These are phyloP conservation scores for Seiridium unicorne DNA, from an alignment of 2,329 filamentous ascomycete genomes.

Conservation along the genomic window DNA sequence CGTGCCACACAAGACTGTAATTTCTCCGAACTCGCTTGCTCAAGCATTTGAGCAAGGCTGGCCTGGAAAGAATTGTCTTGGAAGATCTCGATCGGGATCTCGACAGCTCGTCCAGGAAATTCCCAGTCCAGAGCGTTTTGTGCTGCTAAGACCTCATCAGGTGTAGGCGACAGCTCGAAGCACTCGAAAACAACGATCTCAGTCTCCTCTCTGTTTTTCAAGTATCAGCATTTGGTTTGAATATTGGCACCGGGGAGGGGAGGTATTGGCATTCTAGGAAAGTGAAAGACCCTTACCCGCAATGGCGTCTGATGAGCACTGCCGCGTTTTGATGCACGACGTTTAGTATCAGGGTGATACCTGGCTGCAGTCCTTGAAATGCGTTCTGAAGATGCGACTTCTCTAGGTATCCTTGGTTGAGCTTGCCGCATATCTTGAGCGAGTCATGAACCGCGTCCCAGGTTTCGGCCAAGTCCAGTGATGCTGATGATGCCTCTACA, in stretches of 20 bases:
- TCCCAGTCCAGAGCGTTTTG: conserved; percentile 48
- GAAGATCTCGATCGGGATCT: conserved; percentile 36
- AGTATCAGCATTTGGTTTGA: too few relatives aligned
- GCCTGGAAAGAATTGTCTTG: conserved; percentile 41
- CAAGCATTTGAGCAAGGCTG: conserved; percentile 49
- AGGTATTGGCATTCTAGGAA: too few relatives aligned
- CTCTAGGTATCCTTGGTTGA: conserved; percentile 20
- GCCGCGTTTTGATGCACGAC: conserved; percentile 24
- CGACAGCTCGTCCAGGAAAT: conserved; percentile 52
- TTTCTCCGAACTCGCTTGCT: conserved; percentile 52
- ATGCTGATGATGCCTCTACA: neutral
- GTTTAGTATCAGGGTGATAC: conserved; percentile 19
- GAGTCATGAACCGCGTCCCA: neutral
- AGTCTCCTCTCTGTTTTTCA: conserved; percentile 11
- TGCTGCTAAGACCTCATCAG: conserved; percentile 45
- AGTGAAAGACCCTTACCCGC: conserved; percentile 13
- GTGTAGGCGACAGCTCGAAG: conserved; percentile 54
- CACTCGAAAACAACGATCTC: conserved; percentile 48
- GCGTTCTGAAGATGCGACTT: conserved; percentile 12
- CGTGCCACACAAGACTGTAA: conserved; percentile 52
- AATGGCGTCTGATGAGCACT: conserved; percentile 18
- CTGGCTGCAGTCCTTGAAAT: conserved; percentile 12
- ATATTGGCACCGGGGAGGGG: too few relatives aligned
- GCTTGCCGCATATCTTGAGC: neutral
- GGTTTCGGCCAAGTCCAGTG: neutral